Evolutionary conservation across 441 rosid species (phyloP).

Genomic region (Melastoma candidum): DNA sequence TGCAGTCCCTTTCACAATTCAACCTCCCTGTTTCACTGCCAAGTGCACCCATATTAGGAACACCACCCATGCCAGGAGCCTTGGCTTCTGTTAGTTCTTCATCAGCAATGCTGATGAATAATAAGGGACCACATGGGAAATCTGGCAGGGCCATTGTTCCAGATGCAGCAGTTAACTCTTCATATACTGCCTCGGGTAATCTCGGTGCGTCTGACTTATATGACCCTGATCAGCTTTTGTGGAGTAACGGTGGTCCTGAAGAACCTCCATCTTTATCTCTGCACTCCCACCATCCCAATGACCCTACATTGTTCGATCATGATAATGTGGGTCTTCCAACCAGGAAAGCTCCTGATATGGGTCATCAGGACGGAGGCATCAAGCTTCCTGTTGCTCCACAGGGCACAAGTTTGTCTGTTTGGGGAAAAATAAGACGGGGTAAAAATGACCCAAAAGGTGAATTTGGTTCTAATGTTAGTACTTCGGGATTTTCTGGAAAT

Average conservation of each 20-base stretch:
- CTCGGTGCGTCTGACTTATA: constrained; percentile 69
- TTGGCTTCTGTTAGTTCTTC: constrained; percentile 42
- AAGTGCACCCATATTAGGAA: constrained; percentile 56
- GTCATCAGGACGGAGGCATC: constrained; percentile 26
- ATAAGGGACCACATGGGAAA: constrained; percentile 50
- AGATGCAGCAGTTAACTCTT: constrained; percentile 59
- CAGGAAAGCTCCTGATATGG: constrained; percentile 36
- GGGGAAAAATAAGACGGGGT: constrained; percentile 67
- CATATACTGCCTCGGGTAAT: constrained; percentile 34
- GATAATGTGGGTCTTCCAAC: constrained; percentile 37
- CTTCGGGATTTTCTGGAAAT: constrained; percentile 38
- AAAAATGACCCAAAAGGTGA: constrained; percentile 46
- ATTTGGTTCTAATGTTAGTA: constrained; percentile 31
- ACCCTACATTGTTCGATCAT: constrained; percentile 38
- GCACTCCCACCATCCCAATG: constrained; percentile 50
- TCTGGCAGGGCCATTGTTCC: constrained; percentile 45
- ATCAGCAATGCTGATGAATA: constrained; percentile 29
- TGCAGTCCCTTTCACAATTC: constrained; percentile 97
- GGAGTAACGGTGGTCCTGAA: constrained; percentile 77
- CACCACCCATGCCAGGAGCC: constrained; percentile 50
- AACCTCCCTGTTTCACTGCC: constrained; percentile 94
- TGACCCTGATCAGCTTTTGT: constrained; percentile 99
- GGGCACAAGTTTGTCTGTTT: constrained; percentile 42
- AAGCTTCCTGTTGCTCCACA: constrained; percentile 31
- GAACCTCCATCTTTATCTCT: constrained; percentile 38